Evolutionary conservation across 441 rosid genomes (phyloP), one percentile per base, ranked within the genome.

Genomic region (Adansonia rubrostipa): DNA sequence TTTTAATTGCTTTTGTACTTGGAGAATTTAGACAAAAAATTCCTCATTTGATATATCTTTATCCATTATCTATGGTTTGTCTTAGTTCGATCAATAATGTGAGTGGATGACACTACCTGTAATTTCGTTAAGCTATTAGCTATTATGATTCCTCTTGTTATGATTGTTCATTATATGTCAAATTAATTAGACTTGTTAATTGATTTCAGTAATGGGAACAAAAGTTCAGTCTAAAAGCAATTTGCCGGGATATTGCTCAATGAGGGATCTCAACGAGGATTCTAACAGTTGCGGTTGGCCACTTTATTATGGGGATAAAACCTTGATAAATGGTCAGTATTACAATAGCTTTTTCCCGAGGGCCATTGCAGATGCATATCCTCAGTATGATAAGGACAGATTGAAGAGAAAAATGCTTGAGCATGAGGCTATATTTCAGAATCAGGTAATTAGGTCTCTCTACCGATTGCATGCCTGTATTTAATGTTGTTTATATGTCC

Each of bases 231-330:
- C 84, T 79, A 92, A 95, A 85, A 87, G 94, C 86, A 83, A 80
- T 87, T 84, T 88, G 75, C 86, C 87, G 58, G 90, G 90, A 82
- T 86, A 85, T 86, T 86, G 83, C 85, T 87, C 92, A 84, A 93
- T 95, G 97, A 88, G 95, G 88, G 97, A 93, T 88, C 91, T 89
- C 71, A 91, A 89, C 79, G 91, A 92, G 79, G 94, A 97, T 72
- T 90, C 93, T 72, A 93, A 88, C 80, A 81, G 89, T 80, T 92
- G 87, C 85, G 86, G 89, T 84, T 95, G 97, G 98, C 93, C 95
- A 53, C 82, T 81, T 24, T 86, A 81, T 75, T 88, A 84, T 78
- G 87, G 84, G 72, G 97, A 90, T 82, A 86, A 83, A 80, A 74
- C 84, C 65, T 88, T 86, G 3, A 40, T 83, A 53, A 92, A 84